A percentile compares a stretch with the other conserved stretches of the same genome.
These are phyloP conservation scores for Lecanoromycetidae sp. DNA, from an alignment of 2,329 filamentous ascomycete species.

Conservation along the genomic window DNA sequence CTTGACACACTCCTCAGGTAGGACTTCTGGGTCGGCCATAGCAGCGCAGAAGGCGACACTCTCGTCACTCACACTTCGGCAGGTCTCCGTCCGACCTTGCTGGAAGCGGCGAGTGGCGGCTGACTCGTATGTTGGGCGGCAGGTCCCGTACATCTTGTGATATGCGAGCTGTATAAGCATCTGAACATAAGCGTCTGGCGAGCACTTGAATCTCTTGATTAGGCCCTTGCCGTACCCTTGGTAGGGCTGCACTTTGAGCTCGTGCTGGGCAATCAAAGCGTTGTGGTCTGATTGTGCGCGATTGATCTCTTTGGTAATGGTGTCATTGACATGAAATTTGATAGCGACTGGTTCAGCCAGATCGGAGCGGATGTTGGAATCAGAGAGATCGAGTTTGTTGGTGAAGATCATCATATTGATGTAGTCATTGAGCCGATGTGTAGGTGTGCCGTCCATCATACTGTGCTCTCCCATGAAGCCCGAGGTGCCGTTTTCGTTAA, in stretches of 20 bases:
- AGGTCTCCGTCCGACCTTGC: constrained; percentile 91
- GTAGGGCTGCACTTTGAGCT: constrained; percentile 88
- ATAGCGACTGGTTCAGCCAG: constrained; percentile 69
- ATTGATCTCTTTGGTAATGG: constrained; percentile 66
- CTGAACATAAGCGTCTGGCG: constrained; percentile 92
- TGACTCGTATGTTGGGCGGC: constrained; percentile 93
- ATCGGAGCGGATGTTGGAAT: constrained; percentile 64
- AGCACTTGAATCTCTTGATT: constrained; percentile 99
- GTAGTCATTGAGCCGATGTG: constrained; percentile 92
- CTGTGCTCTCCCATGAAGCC: constrained; percentile 98
- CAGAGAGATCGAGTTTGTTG: constrained; percentile 84
- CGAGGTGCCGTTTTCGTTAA: constrained; percentile 95
- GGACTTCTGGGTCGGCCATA: constrained; percentile 57
- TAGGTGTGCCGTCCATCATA: constrained; percentile 99
- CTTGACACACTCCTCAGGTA: constrained; percentile 54
- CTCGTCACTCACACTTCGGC: constrained; percentile 81
- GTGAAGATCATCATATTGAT: constrained; percentile 83
- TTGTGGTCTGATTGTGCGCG: constrained; percentile 68
- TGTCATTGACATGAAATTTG: constrained; percentile 63
- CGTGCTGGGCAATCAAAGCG: constrained; percentile 70
- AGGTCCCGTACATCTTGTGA: constrained; percentile 98
- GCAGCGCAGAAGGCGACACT: constrained; percentile 80
- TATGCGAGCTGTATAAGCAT: constrained; percentile 98
- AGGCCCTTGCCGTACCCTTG: constrained; percentile 95
- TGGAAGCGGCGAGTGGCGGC: constrained; percentile 92